Conservation (phyloP, 768 basidiomycete species). For the Boletus coccyginus region DNA sequence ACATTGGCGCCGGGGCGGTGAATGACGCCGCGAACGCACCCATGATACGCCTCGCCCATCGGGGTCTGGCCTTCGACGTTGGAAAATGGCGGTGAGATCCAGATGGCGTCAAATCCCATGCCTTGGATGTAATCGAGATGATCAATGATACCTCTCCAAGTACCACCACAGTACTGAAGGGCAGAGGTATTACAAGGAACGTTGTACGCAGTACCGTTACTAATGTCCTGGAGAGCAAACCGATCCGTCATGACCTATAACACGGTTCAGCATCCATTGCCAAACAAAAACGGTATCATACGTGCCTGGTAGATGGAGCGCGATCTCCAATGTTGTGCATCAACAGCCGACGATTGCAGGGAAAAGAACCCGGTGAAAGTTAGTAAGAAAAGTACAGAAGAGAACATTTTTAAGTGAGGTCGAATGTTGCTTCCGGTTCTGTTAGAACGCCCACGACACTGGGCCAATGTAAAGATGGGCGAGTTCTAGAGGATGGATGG, state of each 20-base stretch:
- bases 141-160: slow-evolving; percentile 48
- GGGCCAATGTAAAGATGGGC: not conserved
- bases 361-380: slow-evolving; percentile 3
- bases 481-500: slow-evolving; percentile 1
- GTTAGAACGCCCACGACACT: not conserved
- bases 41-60: slow-evolving; percentile 58
- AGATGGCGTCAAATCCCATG: slow-evolving; percentile 61
- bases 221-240: slow-evolving; percentile 49
- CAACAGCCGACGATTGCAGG: slow-evolving; percentile 31
- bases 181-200: slow-evolving; percentile 44
- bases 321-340: slow-evolving; percentile 48
- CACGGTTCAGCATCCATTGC: not conserved
- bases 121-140: slow-evolving; percentile 62
- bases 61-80: slow-evolving; percentile 48
- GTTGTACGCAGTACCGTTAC: slow-evolving; percentile 26
- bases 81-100: slow-evolving; percentile 54
- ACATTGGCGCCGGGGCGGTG: not conserved
- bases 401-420: slow-evolving; percentile 6
- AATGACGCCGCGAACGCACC: slow-evolving; percentile 27
- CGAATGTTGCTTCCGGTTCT: not conserved
- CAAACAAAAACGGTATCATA: not conserved
- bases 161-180: slow-evolving; percentile 56
- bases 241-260: slow-evolving; percentile 52
- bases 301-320: slow-evolving; percentile 54
- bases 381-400: slow-evolving; percentile 7